Evolutionary conservation across 73 alveolate species (phyloP).

Genomic region (Urostyla sp.): DNA sequence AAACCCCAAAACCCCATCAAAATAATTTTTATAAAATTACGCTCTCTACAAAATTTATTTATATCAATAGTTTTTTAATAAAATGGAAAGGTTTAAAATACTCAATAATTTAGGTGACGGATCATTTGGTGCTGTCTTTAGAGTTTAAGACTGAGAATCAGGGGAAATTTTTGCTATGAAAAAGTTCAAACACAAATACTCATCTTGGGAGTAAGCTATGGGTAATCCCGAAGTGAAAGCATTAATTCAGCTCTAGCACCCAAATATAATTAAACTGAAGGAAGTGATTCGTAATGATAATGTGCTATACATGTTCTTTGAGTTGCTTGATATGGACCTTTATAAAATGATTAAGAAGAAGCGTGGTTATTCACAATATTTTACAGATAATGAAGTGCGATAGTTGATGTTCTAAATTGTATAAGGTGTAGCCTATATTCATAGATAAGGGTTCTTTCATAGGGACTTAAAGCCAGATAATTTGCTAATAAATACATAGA

Average conservation of each 20-base stretch:
- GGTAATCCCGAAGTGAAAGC: conserved; percentile 98
- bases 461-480: conserved; percentile 87
- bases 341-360: conserved; percentile 42
- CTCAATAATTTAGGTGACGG: conserved; percentile 94
- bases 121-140: conserved; percentile 93
- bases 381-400: conserved; percentile 88
- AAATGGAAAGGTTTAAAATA: conserved; percentile 93
- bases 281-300: conserved; percentile 93
- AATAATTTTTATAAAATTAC: too few relatives aligned
- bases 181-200: conserved; percentile 89
- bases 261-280: conserved; percentile 91
- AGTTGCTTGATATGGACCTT: conserved; percentile 89
- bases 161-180: conserved; percentile 96
- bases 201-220: conserved; percentile 98
- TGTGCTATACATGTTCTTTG: conserved; percentile 93
- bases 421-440: conserved; percentile 95
- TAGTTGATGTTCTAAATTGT: conserved; percentile 87
- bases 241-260: conserved; percentile 90
- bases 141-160: conserved; percentile 80
- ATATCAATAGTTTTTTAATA: too few relatives aligned
- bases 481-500: conserved; percentile 36
- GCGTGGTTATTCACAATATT: conserved; percentile 55
- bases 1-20: too few relatives aligned
- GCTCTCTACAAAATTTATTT: too few relatives aligned
- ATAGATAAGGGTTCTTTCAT: conserved; percentile 95